These are phyloP conservation scores for Tephrocybe sp. DNA, from an alignment of 768 basidiomycete species.

Conservation along the genomic window DNA sequence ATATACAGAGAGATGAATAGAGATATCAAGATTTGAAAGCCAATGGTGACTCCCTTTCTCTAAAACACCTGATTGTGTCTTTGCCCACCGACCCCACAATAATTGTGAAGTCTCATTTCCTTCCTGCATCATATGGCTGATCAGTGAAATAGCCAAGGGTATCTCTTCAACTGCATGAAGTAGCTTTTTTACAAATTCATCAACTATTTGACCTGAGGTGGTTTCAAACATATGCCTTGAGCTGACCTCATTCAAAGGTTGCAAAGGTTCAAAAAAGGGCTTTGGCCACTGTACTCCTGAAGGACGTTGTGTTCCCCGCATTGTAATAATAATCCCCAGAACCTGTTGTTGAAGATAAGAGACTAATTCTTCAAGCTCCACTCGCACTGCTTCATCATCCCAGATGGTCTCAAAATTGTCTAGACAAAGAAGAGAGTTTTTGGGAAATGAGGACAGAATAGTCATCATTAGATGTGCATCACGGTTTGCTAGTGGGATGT, in stretches of 20 bases:
- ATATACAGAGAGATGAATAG: conserved; percentile 18
- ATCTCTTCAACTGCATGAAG: conserved; percentile 17
- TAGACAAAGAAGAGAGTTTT: conserved; percentile 2
- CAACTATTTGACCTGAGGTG: neutral
- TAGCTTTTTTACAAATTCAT: conserved; percentile 16
- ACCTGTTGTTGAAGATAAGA: neutral
- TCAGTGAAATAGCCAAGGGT: neutral
- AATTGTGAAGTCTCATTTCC: conserved; percentile 18
- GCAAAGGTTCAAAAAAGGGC: neutral
- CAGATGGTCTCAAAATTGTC: conserved; percentile 9
- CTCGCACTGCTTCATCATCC: neutral
- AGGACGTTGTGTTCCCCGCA: conserved; percentile 7
- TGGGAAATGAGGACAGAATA: neutral
- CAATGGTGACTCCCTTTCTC: conserved; percentile 17
- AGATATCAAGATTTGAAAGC: conserved; percentile 20
- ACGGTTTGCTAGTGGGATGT: neutral
- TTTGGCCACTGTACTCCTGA: neutral
- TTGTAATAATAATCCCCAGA: no score
- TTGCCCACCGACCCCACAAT: conserved; percentile 17
- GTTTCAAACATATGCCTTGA: neutral
- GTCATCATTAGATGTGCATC: neutral
- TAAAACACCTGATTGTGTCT: conserved; percentile 15
- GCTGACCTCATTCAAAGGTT: neutral
- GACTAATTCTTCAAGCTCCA: neutral
- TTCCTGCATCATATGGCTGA: conserved; percentile 8